These are phyloP conservation scores for Fusarium miscanthi DNA, from an alignment of 2,329 filamentous ascomycete species.

Conservation along the genomic window DNA sequence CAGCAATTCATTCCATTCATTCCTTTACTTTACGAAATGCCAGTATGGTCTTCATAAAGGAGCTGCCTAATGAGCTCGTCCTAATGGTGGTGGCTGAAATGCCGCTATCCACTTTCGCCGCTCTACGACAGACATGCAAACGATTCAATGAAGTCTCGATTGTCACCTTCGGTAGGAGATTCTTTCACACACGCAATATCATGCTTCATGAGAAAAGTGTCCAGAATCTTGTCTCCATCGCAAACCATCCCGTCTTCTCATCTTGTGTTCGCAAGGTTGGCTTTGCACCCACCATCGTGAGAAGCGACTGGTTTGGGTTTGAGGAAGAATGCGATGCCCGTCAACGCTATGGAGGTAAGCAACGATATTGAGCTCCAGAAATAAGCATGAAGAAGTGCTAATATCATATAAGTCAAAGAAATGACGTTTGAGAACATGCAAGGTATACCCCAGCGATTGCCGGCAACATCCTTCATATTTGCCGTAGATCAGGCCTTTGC, in stretches of 20 bases:
- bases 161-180: background rate
- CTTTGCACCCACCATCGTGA: background rate
- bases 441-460: background rate
- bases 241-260: background rate
- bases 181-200: background rate
- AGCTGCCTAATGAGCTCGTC: background rate
- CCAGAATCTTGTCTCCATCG: background rate
- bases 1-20: background rate
- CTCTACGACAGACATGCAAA: background rate
- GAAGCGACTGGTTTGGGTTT: background rate
- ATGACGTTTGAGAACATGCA: background rate
- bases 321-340: background rate
- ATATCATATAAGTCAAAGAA: background rate
- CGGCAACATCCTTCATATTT: background rate
- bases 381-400: background rate
- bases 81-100: background rate
- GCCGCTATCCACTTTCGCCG: background rate
- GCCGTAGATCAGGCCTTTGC: background rate
- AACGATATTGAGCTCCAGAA: background rate
- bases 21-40: background rate
- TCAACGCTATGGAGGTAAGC: background rate
- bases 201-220: background rate
- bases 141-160: background rate
- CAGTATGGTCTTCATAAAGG: background rate
- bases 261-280: background rate